Percentiles rank a stretch among this genome's conserved stretches.
Conservation (phyloP, 169 alveolate species). For the Cryptosporidium ubiquitum region DNA sequence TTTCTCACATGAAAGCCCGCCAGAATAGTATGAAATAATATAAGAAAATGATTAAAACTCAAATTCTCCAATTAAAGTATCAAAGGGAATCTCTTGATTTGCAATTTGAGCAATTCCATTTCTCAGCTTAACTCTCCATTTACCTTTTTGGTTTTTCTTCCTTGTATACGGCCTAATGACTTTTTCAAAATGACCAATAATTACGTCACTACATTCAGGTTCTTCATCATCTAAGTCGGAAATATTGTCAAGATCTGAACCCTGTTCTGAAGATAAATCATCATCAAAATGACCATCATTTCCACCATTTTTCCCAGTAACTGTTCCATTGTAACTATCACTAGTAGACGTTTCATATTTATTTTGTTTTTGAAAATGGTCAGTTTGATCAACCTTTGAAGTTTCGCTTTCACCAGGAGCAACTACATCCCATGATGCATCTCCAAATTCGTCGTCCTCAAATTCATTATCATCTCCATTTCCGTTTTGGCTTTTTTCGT, state of each 20-base stretch:
- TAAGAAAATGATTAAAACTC: constrained; percentile 8
- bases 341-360: neutral
- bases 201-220: constrained; percentile 49
- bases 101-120: constrained; percentile 70
- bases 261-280: constrained; percentile 7
- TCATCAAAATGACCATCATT: neutral
- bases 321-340: neutral
- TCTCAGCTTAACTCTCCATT: constrained; percentile 54
- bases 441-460: constrained; percentile 61
- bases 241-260: constrained; percentile 38
- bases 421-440: constrained; percentile 51
- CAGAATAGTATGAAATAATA: neutral
- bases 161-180: constrained; percentile 56
- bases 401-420: constrained; percentile 18
- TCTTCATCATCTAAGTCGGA: constrained; percentile 65
- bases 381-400: neutral
- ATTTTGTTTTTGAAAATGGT: neutral
- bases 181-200: constrained; percentile 63
- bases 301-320: neutral
- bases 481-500: neutral
- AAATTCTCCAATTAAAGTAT: constrained; percentile 62
- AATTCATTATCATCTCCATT: neutral
- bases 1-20: neutral
- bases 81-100: constrained; percentile 63
- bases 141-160: constrained; percentile 53